phyloP scores from a whole-genome alignment of 345 rosid species.

The Brassica carinata region DNA sequence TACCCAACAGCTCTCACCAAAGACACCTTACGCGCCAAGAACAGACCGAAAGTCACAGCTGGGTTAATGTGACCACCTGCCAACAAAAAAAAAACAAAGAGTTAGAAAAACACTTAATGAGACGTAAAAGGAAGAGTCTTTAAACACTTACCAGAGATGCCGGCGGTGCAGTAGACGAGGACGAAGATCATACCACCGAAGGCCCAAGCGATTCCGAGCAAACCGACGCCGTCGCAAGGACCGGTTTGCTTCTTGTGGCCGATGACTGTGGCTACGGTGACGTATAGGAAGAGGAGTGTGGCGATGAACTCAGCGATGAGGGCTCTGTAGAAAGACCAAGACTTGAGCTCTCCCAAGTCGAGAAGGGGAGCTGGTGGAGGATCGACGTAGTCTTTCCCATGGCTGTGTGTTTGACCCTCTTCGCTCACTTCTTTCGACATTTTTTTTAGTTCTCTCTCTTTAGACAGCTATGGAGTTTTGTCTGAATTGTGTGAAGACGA shows the following conservation, averaged over 20 bases:
- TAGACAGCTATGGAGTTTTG: slow-evolving; percentile 14
- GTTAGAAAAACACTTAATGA: too few species aligned
- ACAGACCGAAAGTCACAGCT: slow-evolving; percentile 83
- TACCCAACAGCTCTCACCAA: slow-evolving; percentile 66
- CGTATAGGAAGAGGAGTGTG: slow-evolving; percentile 89
- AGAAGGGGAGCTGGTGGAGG: slow-evolving; percentile 94
- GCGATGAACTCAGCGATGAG: slow-evolving; percentile 94
- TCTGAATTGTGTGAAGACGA: slow-evolving; percentile 13
- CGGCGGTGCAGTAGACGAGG: slow-evolving; percentile 70
- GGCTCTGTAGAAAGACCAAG: slow-evolving; percentile 93
- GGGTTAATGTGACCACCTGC: slow-evolving; percentile 89
- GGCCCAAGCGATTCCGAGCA: slow-evolving; percentile 90
- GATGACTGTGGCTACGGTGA: slow-evolving; percentile 78
- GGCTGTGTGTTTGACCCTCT: slow-evolving; percentile 59
- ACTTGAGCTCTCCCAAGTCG: slow-evolving; percentile 65
- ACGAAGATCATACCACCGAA: slow-evolving; percentile 84
- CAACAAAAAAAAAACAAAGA: too few species aligned
- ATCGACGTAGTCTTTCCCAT: slow-evolving; percentile 81
- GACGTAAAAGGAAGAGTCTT: neutral
- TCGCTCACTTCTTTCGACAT: slow-evolving; percentile 90
- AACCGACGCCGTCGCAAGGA: slow-evolving; percentile 83
- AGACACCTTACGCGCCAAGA: slow-evolving; percentile 82
- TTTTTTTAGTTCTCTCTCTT: slow-evolving; percentile 20
- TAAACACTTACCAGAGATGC: slow-evolving; percentile 61
- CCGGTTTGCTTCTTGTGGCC: slow-evolving; percentile 66